phyloP scores from a whole-genome alignment of 306 rosid species.

The Cotoneaster glaucophyllus region DNA sequence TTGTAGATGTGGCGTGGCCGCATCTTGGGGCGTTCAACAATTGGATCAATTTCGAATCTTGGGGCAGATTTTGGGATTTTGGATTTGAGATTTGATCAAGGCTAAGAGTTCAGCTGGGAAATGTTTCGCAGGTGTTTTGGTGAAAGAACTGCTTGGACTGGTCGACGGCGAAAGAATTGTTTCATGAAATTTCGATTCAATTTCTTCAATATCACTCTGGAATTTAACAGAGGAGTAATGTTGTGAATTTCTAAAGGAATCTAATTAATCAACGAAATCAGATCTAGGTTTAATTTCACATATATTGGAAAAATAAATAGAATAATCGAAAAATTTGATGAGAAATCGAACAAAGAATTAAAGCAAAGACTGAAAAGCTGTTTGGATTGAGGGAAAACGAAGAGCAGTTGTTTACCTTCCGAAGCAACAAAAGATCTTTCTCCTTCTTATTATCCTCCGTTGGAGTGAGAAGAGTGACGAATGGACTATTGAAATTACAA shows the following conservation, averaged over 20 bases:
- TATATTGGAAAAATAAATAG: not conserved
- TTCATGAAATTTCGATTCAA: not conserved
- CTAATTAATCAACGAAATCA: not conserved
- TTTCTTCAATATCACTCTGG: not conserved
- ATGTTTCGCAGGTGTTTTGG: too few relatives aligned
- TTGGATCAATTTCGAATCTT: too few relatives aligned
- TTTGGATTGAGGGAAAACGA: not conserved
- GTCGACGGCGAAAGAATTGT: not conserved
- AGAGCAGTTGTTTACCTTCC: not conserved
- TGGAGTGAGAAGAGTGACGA: conserved; percentile 13
- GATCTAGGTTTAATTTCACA: not conserved
- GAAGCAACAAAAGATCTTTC: not conserved
- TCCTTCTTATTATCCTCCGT: not conserved
- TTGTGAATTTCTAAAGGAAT: not conserved
- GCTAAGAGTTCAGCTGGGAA: too few relatives aligned
- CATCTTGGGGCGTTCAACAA: not conserved
- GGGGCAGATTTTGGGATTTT: not conserved
- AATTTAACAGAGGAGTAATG: not conserved
- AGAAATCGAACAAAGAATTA: not conserved
- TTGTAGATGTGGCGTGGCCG: conserved; percentile 26
- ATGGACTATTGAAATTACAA: not conserved
- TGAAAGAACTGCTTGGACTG: too few relatives aligned
- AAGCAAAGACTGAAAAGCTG: not conserved
- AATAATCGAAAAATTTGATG: not conserved
- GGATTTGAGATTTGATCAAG: too few relatives aligned